Evolutionary conservation across 1,139 yeast genomes (phyloP).

Genomic region (Scheffersomyces stambukii): DNA sequence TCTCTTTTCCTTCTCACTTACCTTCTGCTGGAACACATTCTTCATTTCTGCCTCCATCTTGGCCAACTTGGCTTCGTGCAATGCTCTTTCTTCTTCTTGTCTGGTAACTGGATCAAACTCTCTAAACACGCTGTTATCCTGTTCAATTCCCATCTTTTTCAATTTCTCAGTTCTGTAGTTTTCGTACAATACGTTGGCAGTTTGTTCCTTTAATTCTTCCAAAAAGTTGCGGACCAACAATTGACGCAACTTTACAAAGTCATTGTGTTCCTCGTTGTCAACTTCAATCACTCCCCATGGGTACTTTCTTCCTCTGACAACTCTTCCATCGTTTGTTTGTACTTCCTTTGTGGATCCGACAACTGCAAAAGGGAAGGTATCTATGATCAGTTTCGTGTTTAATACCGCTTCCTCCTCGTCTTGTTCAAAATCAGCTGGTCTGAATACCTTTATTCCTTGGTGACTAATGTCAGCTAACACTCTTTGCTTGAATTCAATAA

Average conservation of each 20-base stretch:
- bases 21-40: constrained; percentile 94
- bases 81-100: constrained; percentile 89
- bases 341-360: constrained; percentile 85
- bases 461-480: constrained; percentile 71
- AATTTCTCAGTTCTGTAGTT: constrained; percentile 85
- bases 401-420: constrained; percentile 82
- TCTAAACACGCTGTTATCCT: constrained; percentile 86
- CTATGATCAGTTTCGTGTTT: constrained; percentile 63
- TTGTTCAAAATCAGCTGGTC: constrained; percentile 72
- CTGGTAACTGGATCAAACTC: constrained; percentile 91
- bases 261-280: constrained; percentile 92
- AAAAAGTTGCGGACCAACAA: constrained; percentile 83
- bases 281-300: constrained; percentile 99
- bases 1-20: constrained; percentile 94
- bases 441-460: constrained; percentile 75
- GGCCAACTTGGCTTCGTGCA: constrained; percentile 90
- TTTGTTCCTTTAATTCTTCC: constrained; percentile 91
- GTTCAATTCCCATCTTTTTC: constrained; percentile 79
- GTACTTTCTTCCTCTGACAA: constrained; percentile 87
- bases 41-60: constrained; percentile 98
- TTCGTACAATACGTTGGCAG: constrained; percentile 76
- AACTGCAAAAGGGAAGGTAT: constrained; percentile 86
- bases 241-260: constrained; percentile 87
- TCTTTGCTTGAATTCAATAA: constrained; percentile 65
- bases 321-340: constrained; percentile 68